Percentiles rank a stretch among this genome's conserved stretches.
Conservation (phyloP, 23 red algal species). For the Gracilaria gracilis region DNA sequence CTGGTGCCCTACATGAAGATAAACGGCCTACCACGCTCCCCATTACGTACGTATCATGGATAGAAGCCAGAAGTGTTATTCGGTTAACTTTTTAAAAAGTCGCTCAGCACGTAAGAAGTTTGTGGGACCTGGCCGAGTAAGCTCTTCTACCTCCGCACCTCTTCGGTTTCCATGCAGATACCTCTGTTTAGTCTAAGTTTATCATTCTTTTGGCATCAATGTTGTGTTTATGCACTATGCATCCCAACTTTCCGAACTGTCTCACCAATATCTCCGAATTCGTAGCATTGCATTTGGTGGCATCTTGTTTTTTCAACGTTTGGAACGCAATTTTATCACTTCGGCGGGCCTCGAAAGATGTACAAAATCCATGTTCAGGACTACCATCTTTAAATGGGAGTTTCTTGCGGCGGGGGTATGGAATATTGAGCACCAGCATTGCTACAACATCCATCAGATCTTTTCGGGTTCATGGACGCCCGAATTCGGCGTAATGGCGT, state of each 20-base stretch:
- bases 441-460: conserved; percentile 5
- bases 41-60: no score
- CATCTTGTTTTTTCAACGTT: neutral
- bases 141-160: no score
- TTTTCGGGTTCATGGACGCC: neutral
- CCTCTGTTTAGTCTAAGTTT: neutral
- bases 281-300: neutral
- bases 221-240: neutral
- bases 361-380: neutral
- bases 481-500: neutral
- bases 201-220: no score
- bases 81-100: no score
- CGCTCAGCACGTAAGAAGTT: no score
- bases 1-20: no score
- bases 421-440: neutral
- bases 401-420: no score
- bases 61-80: no score
- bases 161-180: neutral
- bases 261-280: neutral
- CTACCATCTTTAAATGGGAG: no score
- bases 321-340: neutral
- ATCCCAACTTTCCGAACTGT: neutral
- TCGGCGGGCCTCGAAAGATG: neutral
- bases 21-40: no score
- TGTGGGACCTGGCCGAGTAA: no score